Evolutionary conservation across 331 rosid species (phyloP), one percentile per base, ranked within the genome.

Genomic region (Dryas integrifolia): DNA sequence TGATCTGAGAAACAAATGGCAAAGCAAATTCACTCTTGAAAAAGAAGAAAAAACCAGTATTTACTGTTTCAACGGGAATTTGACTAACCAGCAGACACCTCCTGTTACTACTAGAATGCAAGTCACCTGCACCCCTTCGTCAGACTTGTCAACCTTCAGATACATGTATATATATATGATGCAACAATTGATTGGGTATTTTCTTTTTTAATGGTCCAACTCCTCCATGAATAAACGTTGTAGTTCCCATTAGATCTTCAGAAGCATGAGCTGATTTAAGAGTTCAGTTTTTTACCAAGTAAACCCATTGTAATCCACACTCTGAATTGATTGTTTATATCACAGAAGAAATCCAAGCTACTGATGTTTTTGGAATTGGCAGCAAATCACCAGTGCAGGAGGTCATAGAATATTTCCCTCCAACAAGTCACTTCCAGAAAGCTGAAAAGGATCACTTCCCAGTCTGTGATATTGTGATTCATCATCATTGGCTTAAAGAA

Each of bases 1-100:
- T 63, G 35, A 51, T 65, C 69, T 63, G 55, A 44, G 58, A 69
- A 78, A 74, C 76, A 76, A 82, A 78, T 82, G 80, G 72, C 71
- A 78, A 78, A 52, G 70, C 47, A 44, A 43, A 65, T 78, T 82
- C 86, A 78, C 76, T 65, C 83, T 40, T 50, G 44, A 45, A 47
- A 13, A 21, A 55, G 39, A 57, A 55, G 35, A 50, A 57, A 55
- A 44, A 50, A 11, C 51, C 63, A 69, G 52, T 71, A 55, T 71
- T 47, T 71, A 66, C 65, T 13, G 61, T 39, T 67, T 56, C 51
- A 67, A 77, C 9, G 58, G 67, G 50, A 21, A 15, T 52, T 48
- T 38, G 79, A 43, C 39, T 53, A 30, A 63, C 67, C 48, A 40
- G 50, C 64, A 24, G 70, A 21, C 58, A 16, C 53, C 62, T 64